Base-by-base conservation (phyloP, 1,284 basidiomycete species). In the Sutorius eximius region DNA sequence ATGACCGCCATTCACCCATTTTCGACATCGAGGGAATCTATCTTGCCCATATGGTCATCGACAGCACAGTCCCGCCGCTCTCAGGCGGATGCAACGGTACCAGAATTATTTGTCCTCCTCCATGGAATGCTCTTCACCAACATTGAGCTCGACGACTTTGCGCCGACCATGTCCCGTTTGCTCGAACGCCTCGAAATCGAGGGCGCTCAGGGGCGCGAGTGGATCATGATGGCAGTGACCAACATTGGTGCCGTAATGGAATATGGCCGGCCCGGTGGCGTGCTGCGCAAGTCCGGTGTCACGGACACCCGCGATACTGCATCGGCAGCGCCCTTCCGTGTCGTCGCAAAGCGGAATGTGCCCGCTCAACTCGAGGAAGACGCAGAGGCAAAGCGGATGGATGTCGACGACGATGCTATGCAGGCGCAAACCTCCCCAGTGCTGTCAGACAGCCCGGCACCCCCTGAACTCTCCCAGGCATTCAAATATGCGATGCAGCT, bases 61-160 rank as follows among this genome's bases (percentile, higher is more conserved):
- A 71, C 82, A 5, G 81, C 86, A 0, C 93, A 94, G 70, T 78
- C 84, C 42, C 83, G 85, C 16, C 86, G 87, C 41, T 78, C 86
- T 46, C 77, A 82, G 11, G 87, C 93, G 1, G 93, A 96, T 61
- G 87, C 93, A 3, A 79, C 78, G 0, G 83, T 85, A 0, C 75
- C 87, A 4, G 94, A 96, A 44, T 81, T 97, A 2, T 98, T 98
- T 60, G 84, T 98, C 12, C 83, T 94, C 36, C 75, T 98, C 2
- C 96, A 98, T 60, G 95, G 95, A 27, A 93, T 97, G 89, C 80
- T 99, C 2, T 96, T 98, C 74, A 98, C 95, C 11, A 89, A 90
- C 59, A 91, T 97, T 59, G 85, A 96, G 62, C 83, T 98, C 20
- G 95, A 99, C 71, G 89, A 94, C 69, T 98, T 98, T 66, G 75